Evolutionary conservation across 306 rosid species (phyloP).

Genomic region (Pterocarpus santalinus): DNA sequence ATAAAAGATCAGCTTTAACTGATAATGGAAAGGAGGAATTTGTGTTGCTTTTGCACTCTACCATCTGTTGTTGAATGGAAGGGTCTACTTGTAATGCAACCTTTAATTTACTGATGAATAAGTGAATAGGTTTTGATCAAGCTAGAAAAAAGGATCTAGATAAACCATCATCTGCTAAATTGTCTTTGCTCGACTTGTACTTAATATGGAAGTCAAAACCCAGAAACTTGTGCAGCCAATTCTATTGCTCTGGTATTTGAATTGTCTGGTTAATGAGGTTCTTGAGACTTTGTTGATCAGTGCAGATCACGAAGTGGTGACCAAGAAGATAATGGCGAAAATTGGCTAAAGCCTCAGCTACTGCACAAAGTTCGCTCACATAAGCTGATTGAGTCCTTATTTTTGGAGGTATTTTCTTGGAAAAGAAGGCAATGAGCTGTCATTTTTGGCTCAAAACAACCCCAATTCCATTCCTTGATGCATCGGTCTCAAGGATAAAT

Average conservation of each 20-base stretch:
- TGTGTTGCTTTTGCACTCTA: too few relatives aligned
- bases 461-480: too few relatives aligned
- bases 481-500: too few relatives aligned
- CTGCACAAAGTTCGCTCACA: neutral
- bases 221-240: neutral
- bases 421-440: neutral
- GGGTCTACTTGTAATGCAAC: too few relatives aligned
- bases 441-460: neutral
- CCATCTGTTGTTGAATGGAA: too few relatives aligned
- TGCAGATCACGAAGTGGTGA: too few relatives aligned
- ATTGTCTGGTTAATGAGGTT: too few relatives aligned
- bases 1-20: neutral
- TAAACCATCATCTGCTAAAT: neutral
- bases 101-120: too few relatives aligned
- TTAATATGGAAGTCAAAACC: neutral
- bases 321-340: neutral
- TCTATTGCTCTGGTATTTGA: neutral
- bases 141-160: neutral
- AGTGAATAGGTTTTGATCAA: neutral
- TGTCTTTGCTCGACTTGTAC: neutral
- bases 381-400: neutral
- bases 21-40: too few relatives aligned
- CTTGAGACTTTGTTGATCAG: neutral
- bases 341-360: neutral
- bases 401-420: neutral